Evolutionary conservation across 1,284 basidiomycete genomes (phyloP), one percentile per base, ranked within the genome.

Genomic region (Cystobasidium slooffiae): DNA sequence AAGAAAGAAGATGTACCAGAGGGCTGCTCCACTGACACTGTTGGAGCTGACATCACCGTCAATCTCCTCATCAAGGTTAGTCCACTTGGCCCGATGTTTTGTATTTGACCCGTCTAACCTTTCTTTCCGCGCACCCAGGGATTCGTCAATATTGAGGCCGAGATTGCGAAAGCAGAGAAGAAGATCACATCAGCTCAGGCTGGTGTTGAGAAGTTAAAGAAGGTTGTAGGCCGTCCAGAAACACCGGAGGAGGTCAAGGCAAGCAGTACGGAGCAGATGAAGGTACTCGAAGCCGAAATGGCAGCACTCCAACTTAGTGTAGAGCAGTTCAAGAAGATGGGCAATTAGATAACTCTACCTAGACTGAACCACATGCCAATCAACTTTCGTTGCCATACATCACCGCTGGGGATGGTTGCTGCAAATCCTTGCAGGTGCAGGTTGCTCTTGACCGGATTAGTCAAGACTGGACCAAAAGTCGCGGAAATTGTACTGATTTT

Each of bases 101-200:
- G 46, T 24, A 24, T 8, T 24, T 14, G 39, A 51, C 47, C 5
- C 9, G 20, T 22, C 14, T 65, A 20, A 16, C n/a, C n/a, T 18
- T 53, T 22, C 37, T 12, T 53, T 12, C 16, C 31, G 10, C 12
- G 20, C 31, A 24, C 14, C 47, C 78, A 93, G 91, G 94, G 94
- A 51, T 87, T 91, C 49, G 88, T 96, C 46, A 90, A 96, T 82
- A 85, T 94, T 10, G 88, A 91, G 67, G 87, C 87, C 10, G 94
- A 97, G 83, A 90, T 96, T 62, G 84, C 86, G 56, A 96, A 94
- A 82, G 89, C 90, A 77, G 75, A 92, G 80, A 96, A 94, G 87
- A 94, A 93, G 83, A 86, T 91, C 39, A 87, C 89, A 44, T 83
- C 94, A 6, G 88, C 88, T 6, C 84, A 86, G 68, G 79, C 91